Conservation (phyloP, 345 rosid species). For the Salix arbutifolia region DNA sequence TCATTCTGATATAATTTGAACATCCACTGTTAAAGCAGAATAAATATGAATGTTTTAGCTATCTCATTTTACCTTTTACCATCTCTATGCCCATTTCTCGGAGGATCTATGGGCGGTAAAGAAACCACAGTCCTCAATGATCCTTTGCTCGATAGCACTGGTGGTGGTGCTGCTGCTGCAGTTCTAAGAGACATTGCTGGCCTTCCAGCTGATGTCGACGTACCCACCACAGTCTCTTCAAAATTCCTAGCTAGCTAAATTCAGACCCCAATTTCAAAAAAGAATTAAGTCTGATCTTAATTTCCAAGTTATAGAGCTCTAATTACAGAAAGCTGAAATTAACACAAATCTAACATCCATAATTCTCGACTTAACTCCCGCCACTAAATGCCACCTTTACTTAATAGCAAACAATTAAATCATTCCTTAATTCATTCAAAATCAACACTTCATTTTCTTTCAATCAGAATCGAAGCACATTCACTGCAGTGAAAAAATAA, state of each 20-base stretch:
- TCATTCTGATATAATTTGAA: background rate
- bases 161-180: slow-evolving; percentile 39
- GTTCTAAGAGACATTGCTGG: slow-evolving; percentile 46
- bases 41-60: background rate
- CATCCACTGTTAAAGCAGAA: background rate
- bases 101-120: slow-evolving; percentile 60
- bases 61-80: slow-evolving; percentile 44
- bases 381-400: background rate
- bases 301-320: background rate
- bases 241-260: slow-evolving; percentile 51
- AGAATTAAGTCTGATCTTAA: background rate
- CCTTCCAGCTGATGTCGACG: slow-evolving; percentile 61
- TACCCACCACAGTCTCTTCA: slow-evolving; percentile 34
- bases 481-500: background rate
- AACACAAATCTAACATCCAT: background rate
- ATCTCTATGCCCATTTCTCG: slow-evolving; percentile 49
- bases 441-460: background rate
- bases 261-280: background rate
- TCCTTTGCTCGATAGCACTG: slow-evolving; percentile 54
- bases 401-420: background rate
- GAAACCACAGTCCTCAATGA: slow-evolving; percentile 58
- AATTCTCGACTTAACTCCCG: background rate
- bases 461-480: background rate
- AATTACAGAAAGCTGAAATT: background rate
- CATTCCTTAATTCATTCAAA: background rate